Conservation (phyloP, 495 filamentous ascomycete genomes). For the Aspergillus diversus region DNA sequence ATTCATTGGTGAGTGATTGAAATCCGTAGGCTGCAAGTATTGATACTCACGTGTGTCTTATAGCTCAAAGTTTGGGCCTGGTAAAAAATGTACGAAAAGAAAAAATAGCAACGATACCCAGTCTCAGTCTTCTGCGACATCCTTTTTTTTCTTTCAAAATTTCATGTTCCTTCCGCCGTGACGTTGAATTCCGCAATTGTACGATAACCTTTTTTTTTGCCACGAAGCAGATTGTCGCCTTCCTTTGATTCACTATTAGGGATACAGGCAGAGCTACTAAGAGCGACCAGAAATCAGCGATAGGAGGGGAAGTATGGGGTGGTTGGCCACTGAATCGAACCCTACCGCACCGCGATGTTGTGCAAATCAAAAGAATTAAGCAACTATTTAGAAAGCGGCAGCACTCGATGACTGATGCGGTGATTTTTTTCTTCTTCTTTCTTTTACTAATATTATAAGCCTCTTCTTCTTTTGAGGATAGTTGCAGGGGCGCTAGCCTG, state of each 20-base stretch:
- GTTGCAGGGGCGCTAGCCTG: constrained; percentile 18
- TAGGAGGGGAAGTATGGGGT: constrained; percentile 14
- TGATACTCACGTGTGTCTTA: constrained; percentile 22
- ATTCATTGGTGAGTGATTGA: constrained; percentile 80
- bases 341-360: constrained; percentile 5
- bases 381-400: constrained; percentile 15
- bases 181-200: constrained; percentile 47
- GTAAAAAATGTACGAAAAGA: constrained; percentile 43
- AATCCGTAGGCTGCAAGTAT: background rate
- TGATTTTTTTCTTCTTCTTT: constrained; percentile 14
- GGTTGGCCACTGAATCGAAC: constrained; percentile 5
- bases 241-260: constrained; percentile 41
- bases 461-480: constrained; percentile 16
- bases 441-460: constrained; percentile 23
- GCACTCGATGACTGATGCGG: constrained; percentile 23
- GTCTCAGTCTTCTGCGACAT: constrained; percentile 50
- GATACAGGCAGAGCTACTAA: constrained; percentile 25
- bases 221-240: constrained; percentile 29
- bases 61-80: constrained; percentile 91
- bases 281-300: constrained; percentile 15
- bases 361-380: constrained; percentile 16
- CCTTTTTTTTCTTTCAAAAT: constrained; percentile 38
- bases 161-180: constrained; percentile 35
- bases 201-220: constrained; percentile 47
- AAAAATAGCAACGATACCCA: constrained; percentile 50